A percentile compares a stretch with the other conserved stretches of the same genome.
Evolutionary conservation across 23 red algal genomes (phyloP).

Genomic region (Gracilariopsis chorda): DNA sequence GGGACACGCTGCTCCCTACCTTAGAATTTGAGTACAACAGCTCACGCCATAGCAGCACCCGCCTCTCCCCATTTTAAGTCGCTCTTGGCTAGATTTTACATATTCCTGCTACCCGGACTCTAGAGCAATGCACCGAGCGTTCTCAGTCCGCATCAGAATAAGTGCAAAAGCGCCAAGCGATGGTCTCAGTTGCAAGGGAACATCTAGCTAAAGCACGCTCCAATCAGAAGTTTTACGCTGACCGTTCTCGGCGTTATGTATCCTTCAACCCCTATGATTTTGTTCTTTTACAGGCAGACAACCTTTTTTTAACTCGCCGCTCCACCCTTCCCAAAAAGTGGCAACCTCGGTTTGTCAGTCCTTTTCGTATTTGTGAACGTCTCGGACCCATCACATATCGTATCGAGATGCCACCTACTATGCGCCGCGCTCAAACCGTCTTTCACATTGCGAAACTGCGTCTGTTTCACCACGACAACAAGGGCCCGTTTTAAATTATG

Average conservation of each 20-base stretch:
- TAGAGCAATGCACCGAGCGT: neutral
- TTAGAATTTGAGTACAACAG: neutral
- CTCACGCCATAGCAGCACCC: neutral
- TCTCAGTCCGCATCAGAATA: neutral
- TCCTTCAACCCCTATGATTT: neutral
- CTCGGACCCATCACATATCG: neutral
- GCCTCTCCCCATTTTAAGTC: conserved; percentile 13
- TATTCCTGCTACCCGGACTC: neutral
- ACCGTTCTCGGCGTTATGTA: neutral
- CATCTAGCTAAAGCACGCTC: neutral
- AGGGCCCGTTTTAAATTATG: neutral
- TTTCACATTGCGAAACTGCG: neutral
- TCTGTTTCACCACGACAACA: neutral
- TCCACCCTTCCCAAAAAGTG: neutral
- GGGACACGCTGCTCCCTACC: neutral
- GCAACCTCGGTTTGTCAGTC: neutral
- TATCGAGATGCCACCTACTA: neutral
- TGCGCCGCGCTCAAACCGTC: neutral
- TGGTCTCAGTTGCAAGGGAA: neutral
- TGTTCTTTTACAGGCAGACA: neutral
- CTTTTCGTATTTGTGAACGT: neutral
- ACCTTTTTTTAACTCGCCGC: neutral
- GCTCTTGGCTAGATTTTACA: neutral
- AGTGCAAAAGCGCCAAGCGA: neutral
- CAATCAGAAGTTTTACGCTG: neutral